Conservation (phyloP, 306 rosid species). For the Coriaria nepalensis region DNA sequence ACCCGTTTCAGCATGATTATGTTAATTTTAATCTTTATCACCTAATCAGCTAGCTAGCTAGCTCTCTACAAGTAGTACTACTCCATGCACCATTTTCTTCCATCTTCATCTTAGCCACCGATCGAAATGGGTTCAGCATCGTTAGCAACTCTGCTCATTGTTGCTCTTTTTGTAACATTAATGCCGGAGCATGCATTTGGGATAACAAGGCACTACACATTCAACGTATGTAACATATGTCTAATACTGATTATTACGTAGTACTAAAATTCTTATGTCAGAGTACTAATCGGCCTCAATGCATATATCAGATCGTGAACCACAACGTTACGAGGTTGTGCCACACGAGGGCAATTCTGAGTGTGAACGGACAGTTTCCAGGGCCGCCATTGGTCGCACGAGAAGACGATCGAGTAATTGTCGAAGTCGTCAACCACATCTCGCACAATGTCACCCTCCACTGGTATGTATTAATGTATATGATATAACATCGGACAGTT, state of each 20-base stretch:
- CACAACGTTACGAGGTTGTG: conserved; percentile 47
- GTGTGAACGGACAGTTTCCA: conserved; percentile 59
- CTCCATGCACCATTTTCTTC: conserved; percentile 4
- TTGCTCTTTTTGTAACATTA: conserved; percentile 20
- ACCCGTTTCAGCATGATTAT: too few species aligned
- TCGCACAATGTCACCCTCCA: conserved; percentile 58
- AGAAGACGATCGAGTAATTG: conserved; percentile 58
- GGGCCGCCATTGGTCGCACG: conserved; percentile 66
- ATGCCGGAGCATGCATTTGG: conserved; percentile 37
- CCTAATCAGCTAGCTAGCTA: too few species aligned
- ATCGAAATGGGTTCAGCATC: conserved; percentile 7
- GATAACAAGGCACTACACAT: conserved; percentile 60
- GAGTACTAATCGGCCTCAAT: too few species aligned
- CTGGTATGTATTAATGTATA: conserved; percentile 31
- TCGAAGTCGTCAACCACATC: conserved; percentile 56
- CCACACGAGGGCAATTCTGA: conserved; percentile 49
- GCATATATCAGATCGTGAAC: conserved; percentile 30
- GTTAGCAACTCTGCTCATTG: conserved; percentile 19
- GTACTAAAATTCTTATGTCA: too few species aligned
- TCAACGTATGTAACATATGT: conserved; percentile 29
- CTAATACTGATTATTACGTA: too few species aligned
- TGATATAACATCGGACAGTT: too few species aligned
- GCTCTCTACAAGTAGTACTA: not conserved
- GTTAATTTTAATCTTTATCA: too few species aligned
- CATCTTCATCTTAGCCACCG: not conserved